Base-by-base conservation (phyloP, 306 rosid genomes). In the Pyrus pyrifolia region DNA sequence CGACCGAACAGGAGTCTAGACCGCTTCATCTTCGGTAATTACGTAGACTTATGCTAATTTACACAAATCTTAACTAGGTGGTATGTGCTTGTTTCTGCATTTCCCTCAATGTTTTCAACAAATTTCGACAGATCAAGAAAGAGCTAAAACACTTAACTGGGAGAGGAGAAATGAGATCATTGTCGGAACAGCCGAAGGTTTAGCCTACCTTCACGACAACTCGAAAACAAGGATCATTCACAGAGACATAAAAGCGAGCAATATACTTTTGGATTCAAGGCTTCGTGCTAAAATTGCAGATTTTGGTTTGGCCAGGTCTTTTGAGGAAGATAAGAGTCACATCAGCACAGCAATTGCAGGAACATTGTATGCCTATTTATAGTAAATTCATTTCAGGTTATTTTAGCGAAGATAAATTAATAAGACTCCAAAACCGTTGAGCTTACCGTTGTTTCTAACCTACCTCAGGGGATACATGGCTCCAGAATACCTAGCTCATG, bases 271-370 rank as follows among this genome's bases (percentile, higher is more conserved):
- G 85, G 97, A 95, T 68, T 70, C 87, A 38, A 91, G 83, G 87
- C 84, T 89, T 75, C 89, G 89, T 4, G 89, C 99, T 15, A 95
- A 90, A 81, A 92, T 95, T 75, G 99, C 99, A 7, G 99, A 95
- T 87, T 95, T 95, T 75, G 99, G 99, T 71, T 85, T 92, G 81
- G 99, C 99, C 21, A 88, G 97, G 74, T 86, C 97, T 70, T 95
- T 92, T 73, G 87, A 90, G 80, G 96, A 89, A 68, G 95, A 92
- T 70, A 76, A 90, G 87, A 95, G 97, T 69, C 98, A 95, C 80
- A 92, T 95, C 45, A 95, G 97, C 77, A 95, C 99, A 4, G 97
- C 92, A 68, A 89, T 95, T 70, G 99, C 97, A 68, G 99, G 99
- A 83, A 92, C 99, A 42, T 63, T 95, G 97, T 95, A 81, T 79